Percentiles rank a stretch among this genome's conserved stretches.
Evolutionary conservation across 192 early-diverging fungal genomes (phyloP).

Genomic region (Entomortierella parvispora): DNA sequence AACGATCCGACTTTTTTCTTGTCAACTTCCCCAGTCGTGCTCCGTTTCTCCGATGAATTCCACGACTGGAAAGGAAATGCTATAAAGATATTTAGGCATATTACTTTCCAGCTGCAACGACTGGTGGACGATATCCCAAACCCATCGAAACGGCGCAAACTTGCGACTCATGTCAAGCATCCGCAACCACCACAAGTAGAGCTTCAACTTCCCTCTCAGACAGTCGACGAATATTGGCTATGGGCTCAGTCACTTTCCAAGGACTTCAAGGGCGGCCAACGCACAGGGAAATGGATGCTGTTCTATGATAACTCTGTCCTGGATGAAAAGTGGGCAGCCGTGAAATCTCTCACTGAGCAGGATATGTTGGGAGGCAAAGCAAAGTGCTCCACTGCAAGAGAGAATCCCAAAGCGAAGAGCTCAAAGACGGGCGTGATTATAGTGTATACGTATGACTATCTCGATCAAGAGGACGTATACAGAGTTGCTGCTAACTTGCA

Average conservation of each 20-base stretch:
- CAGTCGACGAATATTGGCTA: conserved; percentile 15
- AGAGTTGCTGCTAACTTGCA: conserved; percentile 12
- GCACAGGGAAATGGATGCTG: conserved; percentile 40
- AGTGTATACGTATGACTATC: conserved; percentile 29
- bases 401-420: conserved; percentile 31
- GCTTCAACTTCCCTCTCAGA: conserved; percentile 13
- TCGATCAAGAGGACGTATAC: conserved; percentile 28
- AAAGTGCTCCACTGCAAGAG: conserved; percentile 36
- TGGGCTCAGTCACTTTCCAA: conserved; percentile 9
- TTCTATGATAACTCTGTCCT: conserved; percentile 33
- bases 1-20: too few species aligned
- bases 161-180: too few species aligned
- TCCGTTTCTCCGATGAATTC: too few species aligned
- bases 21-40: too few species aligned
- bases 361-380: conserved; percentile 15
- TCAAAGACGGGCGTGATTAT: conserved; percentile 38
- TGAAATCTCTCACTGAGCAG: conserved; percentile 18
- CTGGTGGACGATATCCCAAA: too few species aligned
- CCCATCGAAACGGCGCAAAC: too few species aligned
- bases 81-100: too few species aligned
- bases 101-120: too few species aligned
- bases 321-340: conserved; percentile 28
- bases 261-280: neutral
- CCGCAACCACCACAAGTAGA: neutral
- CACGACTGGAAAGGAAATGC: too few species aligned